Evolutionary conservation across 2,329 filamentous ascomycete species (phyloP).

Genomic region (Canariomyces notabilis): DNA sequence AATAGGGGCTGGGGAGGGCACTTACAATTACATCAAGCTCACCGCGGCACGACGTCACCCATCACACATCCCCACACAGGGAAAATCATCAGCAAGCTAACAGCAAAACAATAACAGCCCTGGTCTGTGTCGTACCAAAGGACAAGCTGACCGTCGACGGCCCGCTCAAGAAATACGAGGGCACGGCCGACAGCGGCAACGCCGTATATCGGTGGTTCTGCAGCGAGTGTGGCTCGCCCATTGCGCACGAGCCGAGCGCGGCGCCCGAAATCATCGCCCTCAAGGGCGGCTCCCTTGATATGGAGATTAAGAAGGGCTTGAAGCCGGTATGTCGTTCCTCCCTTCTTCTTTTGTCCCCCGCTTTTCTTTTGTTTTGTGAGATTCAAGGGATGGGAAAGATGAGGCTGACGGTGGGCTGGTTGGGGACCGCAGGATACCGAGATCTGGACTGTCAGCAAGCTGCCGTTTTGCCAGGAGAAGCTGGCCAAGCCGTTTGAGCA

Average conservation of each 20-base stretch:
- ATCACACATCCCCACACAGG: not conserved
- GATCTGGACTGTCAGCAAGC: constrained; percentile 65
- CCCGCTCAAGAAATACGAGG: constrained; percentile 59
- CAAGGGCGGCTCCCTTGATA: constrained; percentile 61
- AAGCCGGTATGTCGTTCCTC: constrained; percentile 49
- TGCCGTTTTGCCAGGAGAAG: constrained; percentile 64
- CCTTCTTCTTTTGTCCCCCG: not conserved
- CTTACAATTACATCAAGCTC: too few species aligned
- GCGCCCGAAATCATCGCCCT: constrained; percentile 65
- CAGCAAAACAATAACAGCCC: constrained; percentile 44
- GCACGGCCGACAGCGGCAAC: constrained; percentile 56
- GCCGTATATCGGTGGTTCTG: constrained; percentile 65
- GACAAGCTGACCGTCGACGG: constrained; percentile 59
- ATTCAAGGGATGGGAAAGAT: not conserved
- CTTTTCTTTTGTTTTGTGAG: not conserved
- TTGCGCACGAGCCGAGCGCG: constrained; percentile 66
- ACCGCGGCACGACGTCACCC: not conserved
- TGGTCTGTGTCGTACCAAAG: constrained; percentile 62
- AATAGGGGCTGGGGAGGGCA: too few species aligned
- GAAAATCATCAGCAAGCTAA: not conserved
- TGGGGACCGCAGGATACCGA: constrained; percentile 54
- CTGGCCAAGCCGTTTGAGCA: constrained; percentile 58
- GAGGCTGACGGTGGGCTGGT: too few species aligned
- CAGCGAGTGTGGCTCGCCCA: constrained; percentile 63
- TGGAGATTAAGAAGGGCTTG: constrained; percentile 61